Evolutionary conservation across 805 yeast genomes (phyloP), one percentile per base, ranked within the genome.

Genomic region (Myxozyma mucilagina): DNA sequence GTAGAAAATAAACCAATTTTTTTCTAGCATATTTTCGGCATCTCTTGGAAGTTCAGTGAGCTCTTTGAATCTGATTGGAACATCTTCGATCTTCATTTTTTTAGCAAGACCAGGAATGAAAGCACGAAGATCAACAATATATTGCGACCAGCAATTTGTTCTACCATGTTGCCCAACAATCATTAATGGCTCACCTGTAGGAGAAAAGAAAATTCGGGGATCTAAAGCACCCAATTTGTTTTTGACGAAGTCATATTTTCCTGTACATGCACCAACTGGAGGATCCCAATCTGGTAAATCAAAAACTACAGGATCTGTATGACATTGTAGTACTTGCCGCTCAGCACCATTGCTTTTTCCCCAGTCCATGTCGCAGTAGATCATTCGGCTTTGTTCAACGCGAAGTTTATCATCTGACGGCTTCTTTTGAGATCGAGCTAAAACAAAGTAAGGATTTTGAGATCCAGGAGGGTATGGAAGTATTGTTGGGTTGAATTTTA

Each of bases 131-230:
- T 63, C 66, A 29, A 56, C 52, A 9, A 63, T 38, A 20, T 45
- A 63, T 47, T 51, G 61, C 8, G 54, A 16, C 58, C 59, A 42
- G 49, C 66, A 63, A 24, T 34, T 53, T 10, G 47, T 6, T 11
- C n/a, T 13, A 14, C 63, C 62, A 39, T 53, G 51, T 4, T 56
- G 32, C 14, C 63, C 61, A 13, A 53, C 59, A 38, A 52, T 20
- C 56, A 63, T 35, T 14, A 63, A 24, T 5, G 66, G 66, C 50
- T 63, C 66, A 11, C 66, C 66, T n/a, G 35, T 10, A 7, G 65
- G 65, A 13, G 65, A 60, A 38, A 56, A 49, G 38, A 60, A 61
- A 24, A 56, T 18, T 10, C 64, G 57, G 4, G 65, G 57, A 34
- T 63, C 66, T 44, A 18, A 18, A 14, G 50, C 58, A 11, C 64